phyloP scores from a whole-genome alignment of 805 yeast genomes.

The Limtongia smithiae region DNA sequence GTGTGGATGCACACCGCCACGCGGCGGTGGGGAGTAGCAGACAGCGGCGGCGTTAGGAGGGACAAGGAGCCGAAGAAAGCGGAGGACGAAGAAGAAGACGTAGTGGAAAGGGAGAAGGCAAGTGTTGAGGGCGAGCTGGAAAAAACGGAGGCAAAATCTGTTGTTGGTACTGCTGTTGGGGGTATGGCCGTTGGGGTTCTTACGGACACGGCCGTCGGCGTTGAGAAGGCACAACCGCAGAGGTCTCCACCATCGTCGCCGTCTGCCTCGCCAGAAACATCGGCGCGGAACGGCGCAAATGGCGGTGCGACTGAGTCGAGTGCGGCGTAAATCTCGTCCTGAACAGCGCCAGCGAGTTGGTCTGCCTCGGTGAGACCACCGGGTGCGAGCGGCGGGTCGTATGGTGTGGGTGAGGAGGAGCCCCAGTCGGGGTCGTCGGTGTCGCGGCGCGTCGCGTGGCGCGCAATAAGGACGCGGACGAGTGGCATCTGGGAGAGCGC shows the following conservation, averaged over 20 bases:
- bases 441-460: conserved; percentile 40
- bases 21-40: conserved; percentile 1
- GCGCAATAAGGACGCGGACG: conserved; percentile 32
- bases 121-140: conserved; percentile 4
- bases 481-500: too few species aligned
- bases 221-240: neutral
- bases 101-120: neutral
- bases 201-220: neutral
- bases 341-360: conserved; percentile 31
- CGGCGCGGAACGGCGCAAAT: neutral
- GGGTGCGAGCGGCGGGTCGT: conserved; percentile 40
- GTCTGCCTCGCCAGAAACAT: neutral
- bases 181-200: conserved; percentile 1
- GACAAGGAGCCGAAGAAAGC: neutral
- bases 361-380: conserved; percentile 34
- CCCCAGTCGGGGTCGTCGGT: conserved; percentile 36
- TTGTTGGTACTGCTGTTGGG: neutral
- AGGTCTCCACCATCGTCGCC: neutral
- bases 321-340: conserved; percentile 16
- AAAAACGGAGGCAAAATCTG: conserved; percentile 6
- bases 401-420: conserved; percentile 37
- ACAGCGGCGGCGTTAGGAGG: too few species aligned
- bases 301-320: conserved; percentile 13
- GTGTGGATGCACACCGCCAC: conserved; percentile 31
- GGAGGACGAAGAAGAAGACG: conserved; percentile 2